Conservation (phyloP, 2,329 filamentous ascomycete species). For the Aspergillus piperis region DNA sequence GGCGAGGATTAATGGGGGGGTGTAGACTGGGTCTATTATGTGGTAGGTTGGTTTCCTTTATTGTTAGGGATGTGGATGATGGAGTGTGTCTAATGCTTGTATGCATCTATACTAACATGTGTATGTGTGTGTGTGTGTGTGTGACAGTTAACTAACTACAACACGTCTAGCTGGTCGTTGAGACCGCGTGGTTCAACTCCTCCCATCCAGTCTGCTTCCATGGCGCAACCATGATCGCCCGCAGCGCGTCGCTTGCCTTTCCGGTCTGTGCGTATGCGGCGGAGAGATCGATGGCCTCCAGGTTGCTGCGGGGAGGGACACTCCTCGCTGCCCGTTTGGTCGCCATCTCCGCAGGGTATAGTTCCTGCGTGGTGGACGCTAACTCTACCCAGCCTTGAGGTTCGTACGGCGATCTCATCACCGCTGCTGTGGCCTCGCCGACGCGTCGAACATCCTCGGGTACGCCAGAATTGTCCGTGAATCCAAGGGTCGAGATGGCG, state of each 20-base stretch:
- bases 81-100: neutral
- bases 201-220: slow-evolving; percentile 71
- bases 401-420: slow-evolving; percentile 78
- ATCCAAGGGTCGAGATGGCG: slow-evolving; percentile 65
- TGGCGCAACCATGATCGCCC: slow-evolving; percentile 75
- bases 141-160: neutral
- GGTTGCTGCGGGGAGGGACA: slow-evolving; percentile 69
- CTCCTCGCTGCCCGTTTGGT: slow-evolving; percentile 73
- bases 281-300: slow-evolving; percentile 70
- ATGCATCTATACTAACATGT: neutral
- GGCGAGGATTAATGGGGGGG: slow-evolving; percentile 53
- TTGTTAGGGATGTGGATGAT: neutral
- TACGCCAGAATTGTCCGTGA: slow-evolving; percentile 45
- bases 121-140: too few species aligned
- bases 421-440: slow-evolving; percentile 69
- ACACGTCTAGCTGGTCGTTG: slow-evolving; percentile 20
- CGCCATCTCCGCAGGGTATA: slow-evolving; percentile 71
- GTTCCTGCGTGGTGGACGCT: slow-evolving; percentile 58
- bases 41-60: neutral
- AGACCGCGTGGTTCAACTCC: slow-evolving; percentile 38
- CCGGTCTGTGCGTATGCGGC: slow-evolving; percentile 74
- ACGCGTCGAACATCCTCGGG: slow-evolving; percentile 54
- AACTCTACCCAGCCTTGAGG: slow-evolving; percentile 80
- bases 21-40: neutral
- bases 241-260: slow-evolving; percentile 71